Conservation (phyloP, 768 basidiomycete genomes). For the Cystofilobasidium bisporidii region DNA sequence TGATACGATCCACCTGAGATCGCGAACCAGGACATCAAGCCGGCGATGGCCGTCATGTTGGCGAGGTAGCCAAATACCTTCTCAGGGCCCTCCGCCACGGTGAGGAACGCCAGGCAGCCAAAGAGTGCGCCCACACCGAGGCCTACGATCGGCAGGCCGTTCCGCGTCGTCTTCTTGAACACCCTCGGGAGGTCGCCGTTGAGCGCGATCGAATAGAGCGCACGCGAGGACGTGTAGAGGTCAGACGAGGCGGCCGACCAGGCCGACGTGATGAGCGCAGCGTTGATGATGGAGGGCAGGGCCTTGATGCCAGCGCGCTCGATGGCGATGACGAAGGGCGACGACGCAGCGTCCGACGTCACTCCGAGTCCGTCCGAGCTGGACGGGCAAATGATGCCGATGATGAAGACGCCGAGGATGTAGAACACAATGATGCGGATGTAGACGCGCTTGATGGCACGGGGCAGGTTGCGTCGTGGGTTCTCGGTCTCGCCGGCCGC, state of each 20-base stretch:
- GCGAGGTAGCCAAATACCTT: slow-evolving; percentile 67
- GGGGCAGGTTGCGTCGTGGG: slow-evolving; percentile 56
- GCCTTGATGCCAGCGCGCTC: slow-evolving; percentile 67
- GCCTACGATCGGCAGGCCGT: slow-evolving; percentile 67
- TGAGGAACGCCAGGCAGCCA: slow-evolving; percentile 32
- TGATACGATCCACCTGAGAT: no score
- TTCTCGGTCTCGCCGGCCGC: slow-evolving; percentile 38
- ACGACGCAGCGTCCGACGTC: slow-evolving; percentile 57
- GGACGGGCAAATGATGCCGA: slow-evolving; percentile 53
- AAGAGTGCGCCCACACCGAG: slow-evolving; percentile 51
- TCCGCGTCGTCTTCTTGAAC: slow-evolving; percentile 58
- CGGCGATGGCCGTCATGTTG: slow-evolving; percentile 40
- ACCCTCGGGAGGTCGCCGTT: slow-evolving; percentile 72
- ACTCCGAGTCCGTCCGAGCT: slow-evolving; percentile 46
- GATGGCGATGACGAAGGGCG: slow-evolving; percentile 82
- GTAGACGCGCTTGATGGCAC: slow-evolving; percentile 60
- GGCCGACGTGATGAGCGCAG: slow-evolving; percentile 59
- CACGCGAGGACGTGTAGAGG: slow-evolving; percentile 69
- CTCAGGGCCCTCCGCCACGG: slow-evolving; percentile 43
- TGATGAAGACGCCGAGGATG: slow-evolving; percentile 55
- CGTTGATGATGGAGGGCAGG: slow-evolving; percentile 59
- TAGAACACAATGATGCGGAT: slow-evolving; percentile 65
- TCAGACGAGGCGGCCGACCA: slow-evolving; percentile 88
- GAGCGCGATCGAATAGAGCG: slow-evolving; percentile 69
- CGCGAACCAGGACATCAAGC: slow-evolving; percentile 67